Evolutionary conservation across 306 rosid species (phyloP).

Genomic region (Astragalus glycyphyllos): DNA sequence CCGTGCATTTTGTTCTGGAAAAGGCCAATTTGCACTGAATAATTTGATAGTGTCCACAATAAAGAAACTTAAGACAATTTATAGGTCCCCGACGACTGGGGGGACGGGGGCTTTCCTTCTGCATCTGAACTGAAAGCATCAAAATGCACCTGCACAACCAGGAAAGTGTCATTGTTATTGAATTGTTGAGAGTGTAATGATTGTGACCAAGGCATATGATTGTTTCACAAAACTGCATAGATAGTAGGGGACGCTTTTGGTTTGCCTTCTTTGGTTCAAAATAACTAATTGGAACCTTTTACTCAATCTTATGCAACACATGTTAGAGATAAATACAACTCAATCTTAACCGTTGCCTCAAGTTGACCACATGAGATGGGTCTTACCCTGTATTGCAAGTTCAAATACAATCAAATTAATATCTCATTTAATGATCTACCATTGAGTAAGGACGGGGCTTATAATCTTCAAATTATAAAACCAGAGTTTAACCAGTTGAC

Average conservation of each 20-base stretch:
- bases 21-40: background rate
- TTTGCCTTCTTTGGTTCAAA: background rate
- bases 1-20: background rate
- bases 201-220: background rate
- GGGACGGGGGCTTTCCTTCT: background rate
- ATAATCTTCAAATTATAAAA: no score
- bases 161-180: slow-evolving; percentile 13
- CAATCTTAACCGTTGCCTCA: no score
- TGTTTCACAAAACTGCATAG: background rate
- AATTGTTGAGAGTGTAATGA: background rate
- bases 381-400: background rate
- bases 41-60: background rate
- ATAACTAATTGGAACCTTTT: background rate
- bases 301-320: background rate
- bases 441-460: no score
- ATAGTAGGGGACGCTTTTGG: background rate
- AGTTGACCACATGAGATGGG: no score
- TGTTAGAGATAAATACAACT: no score
- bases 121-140: slow-evolving; percentile 24
- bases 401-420: no score
- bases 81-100: background rate
- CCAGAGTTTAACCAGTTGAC: no score
- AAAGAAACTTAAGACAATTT: background rate
- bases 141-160: slow-evolving; percentile 20
- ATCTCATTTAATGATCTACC: background rate